A percentile compares a stretch with the other conserved stretches of the same genome.
Evolutionary conservation across 495 filamentous ascomycete species (phyloP).

Genomic region (Mycothermus thermophilus): DNA sequence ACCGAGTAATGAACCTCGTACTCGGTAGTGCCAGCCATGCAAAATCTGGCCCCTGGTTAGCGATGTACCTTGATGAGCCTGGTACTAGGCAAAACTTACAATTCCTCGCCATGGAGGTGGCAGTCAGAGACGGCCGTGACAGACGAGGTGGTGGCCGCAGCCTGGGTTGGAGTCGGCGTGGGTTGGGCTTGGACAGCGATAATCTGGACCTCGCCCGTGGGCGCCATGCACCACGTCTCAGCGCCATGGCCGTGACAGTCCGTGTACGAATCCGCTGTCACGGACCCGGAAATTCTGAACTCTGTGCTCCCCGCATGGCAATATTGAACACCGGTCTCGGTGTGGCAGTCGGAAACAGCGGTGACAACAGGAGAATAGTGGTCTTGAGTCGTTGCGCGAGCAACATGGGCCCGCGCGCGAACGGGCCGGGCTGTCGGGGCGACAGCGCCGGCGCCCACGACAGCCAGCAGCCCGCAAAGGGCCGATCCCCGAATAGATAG

Average conservation of each 20-base stretch:
- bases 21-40: slow-evolving; percentile 10
- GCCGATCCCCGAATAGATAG: not conserved
- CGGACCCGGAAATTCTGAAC: slow-evolving; percentile 8
- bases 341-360: slow-evolving; percentile 10
- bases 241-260: slow-evolving; percentile 4
- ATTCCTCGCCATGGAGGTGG: slow-evolving; percentile 5
- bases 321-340: not conserved
- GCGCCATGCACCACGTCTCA: slow-evolving; percentile 3
- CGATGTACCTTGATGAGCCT: not conserved
- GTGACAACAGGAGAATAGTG: slow-evolving; percentile 6
- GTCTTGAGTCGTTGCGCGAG: not conserved
- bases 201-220: slow-evolving; percentile 1
- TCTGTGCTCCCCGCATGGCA: slow-evolving; percentile 8
- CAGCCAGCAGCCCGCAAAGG: slow-evolving; percentile 9
- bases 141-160: not conserved
- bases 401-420: not conserved
- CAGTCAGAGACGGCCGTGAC: slow-evolving; percentile 8
- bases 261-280: slow-evolving; percentile 7
- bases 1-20: slow-evolving; percentile 7
- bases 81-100: slow-evolving; percentile 1
- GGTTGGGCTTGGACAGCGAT: slow-evolving; percentile 2
- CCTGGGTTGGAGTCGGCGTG: slow-evolving; percentile 4
- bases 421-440: too few species aligned
- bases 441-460: not conserved
- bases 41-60: slow-evolving; percentile 2